These are phyloP conservation scores for Hypoxylon sp. DNA, from an alignment of 2,329 filamentous ascomycete genomes.

Conservation along the genomic window DNA sequence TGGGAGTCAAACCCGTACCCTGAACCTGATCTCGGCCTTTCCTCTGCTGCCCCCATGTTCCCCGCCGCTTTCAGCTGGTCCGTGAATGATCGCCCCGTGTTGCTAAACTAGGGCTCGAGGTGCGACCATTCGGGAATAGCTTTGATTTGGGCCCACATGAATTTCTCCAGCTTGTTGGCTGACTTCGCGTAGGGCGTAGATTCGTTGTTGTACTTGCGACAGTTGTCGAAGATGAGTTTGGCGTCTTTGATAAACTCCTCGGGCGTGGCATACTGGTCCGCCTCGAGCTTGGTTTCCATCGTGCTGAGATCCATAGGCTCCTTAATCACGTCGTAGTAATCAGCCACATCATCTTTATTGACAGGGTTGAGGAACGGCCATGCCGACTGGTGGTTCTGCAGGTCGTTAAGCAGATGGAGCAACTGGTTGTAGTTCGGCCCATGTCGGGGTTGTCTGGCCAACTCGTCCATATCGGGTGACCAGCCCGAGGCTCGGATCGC, in stretches of 20 bases:
- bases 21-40: not conserved
- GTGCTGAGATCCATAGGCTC: slow-evolving; percentile 97
- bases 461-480: slow-evolving; percentile 97
- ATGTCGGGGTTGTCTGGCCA: slow-evolving; percentile 93
- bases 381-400: slow-evolving; percentile 92
- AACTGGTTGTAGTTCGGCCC: slow-evolving; percentile 97
- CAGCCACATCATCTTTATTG: slow-evolving; percentile 95
- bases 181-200: slow-evolving; percentile 95
- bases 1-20: not conserved
- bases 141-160: slow-evolving; percentile 94
- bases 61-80: not conserved
- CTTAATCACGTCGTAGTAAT: slow-evolving; percentile 99
- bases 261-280: slow-evolving; percentile 89
- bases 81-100: slow-evolving; percentile 9
- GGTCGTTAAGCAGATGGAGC: slow-evolving; percentile 90
- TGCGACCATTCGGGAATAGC: slow-evolving; percentile 93
- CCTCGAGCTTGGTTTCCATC: slow-evolving; percentile 96
- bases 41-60: not conserved
- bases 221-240: slow-evolving; percentile 93
- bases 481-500: slow-evolving; percentile 94
- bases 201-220: slow-evolving; percentile 95
- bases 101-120: slow-evolving; percentile 62
- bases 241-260: slow-evolving; percentile 95
- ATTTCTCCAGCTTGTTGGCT: slow-evolving; percentile 92
- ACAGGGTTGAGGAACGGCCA: slow-evolving; percentile 98